Evolutionary conservation across 2,329 filamentous ascomycete species (phyloP).

Genomic region (Fusarium marasasianum): DNA sequence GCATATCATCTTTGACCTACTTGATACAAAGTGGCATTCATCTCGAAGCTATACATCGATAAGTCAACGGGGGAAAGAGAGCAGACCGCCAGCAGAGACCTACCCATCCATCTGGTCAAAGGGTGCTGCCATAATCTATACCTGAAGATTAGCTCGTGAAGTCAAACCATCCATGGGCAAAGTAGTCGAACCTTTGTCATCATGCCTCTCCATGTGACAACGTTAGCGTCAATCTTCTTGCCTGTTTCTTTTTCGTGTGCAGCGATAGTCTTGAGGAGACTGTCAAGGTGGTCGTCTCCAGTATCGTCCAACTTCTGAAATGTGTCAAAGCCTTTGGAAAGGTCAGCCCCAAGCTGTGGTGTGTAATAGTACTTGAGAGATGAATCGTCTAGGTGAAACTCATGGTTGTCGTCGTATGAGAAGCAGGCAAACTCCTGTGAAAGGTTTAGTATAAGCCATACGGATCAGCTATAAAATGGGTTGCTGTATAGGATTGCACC

Average conservation of each 20-base stretch:
- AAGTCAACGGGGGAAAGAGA: constrained; percentile 13
- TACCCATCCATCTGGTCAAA: constrained; percentile 85
- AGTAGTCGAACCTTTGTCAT: constrained; percentile 82
- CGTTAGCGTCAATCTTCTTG: constrained; percentile 75
- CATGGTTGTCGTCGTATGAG: constrained; percentile 87
- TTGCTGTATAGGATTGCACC: constrained; percentile 54
- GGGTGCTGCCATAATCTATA: constrained; percentile 84
- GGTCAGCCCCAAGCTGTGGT: constrained; percentile 73
- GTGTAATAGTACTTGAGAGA: constrained; percentile 91
- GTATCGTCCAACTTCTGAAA: constrained; percentile 87
- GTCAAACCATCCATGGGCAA: not conserved
- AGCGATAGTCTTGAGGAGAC: constrained; percentile 79
- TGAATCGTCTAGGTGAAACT: constrained; percentile 78
- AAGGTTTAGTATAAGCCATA: constrained; percentile 2
- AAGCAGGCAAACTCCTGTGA: constrained; percentile 87
- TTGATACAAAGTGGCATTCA: constrained; percentile 94
- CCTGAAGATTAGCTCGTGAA: constrained; percentile 6
- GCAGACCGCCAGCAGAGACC: constrained; percentile 32
- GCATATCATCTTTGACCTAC: constrained; percentile 61
- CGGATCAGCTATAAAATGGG: not conserved
- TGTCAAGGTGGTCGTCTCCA: constrained; percentile 87
- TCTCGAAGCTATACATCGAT: constrained; percentile 74
- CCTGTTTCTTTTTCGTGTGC: constrained; percentile 75
- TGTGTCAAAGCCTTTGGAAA: constrained; percentile 81
- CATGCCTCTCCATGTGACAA: constrained; percentile 97